Conservation (phyloP, 768 basidiomycete species). For the Leucocoprinus birnbaumii region DNA sequence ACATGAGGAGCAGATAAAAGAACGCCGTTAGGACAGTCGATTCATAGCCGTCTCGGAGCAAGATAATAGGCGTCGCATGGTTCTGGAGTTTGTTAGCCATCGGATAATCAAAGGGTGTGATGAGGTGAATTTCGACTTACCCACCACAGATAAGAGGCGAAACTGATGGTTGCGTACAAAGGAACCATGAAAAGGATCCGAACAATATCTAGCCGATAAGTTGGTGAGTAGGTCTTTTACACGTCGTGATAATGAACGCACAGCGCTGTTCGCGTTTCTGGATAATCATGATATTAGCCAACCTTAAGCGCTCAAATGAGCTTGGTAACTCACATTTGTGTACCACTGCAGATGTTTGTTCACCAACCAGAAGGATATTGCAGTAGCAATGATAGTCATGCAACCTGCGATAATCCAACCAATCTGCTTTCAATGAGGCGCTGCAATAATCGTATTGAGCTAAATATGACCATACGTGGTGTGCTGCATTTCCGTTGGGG, state of each 20-base stretch:
- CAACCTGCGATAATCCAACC: slow-evolving; percentile 68
- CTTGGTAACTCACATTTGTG: slow-evolving; percentile 49
- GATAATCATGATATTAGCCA: not conserved
- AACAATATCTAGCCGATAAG: slow-evolving; percentile 50
- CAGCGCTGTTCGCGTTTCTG: slow-evolving; percentile 72
- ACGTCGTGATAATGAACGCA: slow-evolving; percentile 22
- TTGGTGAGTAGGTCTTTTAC: not conserved
- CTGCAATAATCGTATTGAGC: not conserved
- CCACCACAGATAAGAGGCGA: slow-evolving; percentile 72
- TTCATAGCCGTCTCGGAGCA: slow-evolving; percentile 75
- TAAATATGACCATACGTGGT: slow-evolving; percentile 43
- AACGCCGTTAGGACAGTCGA: slow-evolving; percentile 72
- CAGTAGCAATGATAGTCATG: slow-evolving; percentile 53
- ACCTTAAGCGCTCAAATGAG: not conserved
- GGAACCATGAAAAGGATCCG: slow-evolving; percentile 79
- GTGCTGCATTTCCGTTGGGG: slow-evolving; percentile 31
- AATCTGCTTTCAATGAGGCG: slow-evolving; percentile 34
- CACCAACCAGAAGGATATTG: slow-evolving; percentile 72
- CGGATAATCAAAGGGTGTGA: not conserved
- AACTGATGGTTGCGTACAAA: slow-evolving; percentile 65
- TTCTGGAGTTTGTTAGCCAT: slow-evolving; percentile 35
- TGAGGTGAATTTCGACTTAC: slow-evolving; percentile 28
- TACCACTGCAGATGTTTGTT: slow-evolving; percentile 71
- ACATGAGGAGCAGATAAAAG: slow-evolving; percentile 74
- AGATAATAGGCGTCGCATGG: slow-evolving; percentile 64